phyloP scores from a whole-genome alignment of 306 rosid species.

The Trifolium repens region DNA sequence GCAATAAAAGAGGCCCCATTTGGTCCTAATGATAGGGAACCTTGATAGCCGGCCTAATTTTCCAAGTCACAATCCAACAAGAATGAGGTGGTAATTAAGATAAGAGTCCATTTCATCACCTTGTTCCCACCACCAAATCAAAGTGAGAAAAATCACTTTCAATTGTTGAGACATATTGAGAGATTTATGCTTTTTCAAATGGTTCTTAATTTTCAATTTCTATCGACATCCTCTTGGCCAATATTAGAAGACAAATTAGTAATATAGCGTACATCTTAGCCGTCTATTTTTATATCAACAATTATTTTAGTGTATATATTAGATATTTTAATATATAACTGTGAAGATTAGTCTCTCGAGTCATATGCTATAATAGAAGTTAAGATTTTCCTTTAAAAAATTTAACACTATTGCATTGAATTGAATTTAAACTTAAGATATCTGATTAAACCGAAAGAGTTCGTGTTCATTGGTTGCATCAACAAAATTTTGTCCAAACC shows the following conservation, averaged over 20 bases:
- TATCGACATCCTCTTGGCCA: slow-evolving; percentile 5
- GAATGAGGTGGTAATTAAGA: slow-evolving; percentile 28
- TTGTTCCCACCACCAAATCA: slow-evolving; percentile 47
- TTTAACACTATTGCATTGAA: too few relatives aligned
- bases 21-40: slow-evolving; percentile 57
- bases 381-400: too few relatives aligned
- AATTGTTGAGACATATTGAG: slow-evolving; percentile 1
- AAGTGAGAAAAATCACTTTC: slow-evolving; percentile 40
- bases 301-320: too few relatives aligned
- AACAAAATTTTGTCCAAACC: slow-evolving; percentile 12
- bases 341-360: too few relatives aligned
- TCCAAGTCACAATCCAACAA: slow-evolving; percentile 50
- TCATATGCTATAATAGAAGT: too few relatives aligned
- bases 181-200: slow-evolving; percentile 26
- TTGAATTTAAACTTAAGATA: too few relatives aligned
- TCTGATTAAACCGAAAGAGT: too few relatives aligned
- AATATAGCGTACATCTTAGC: slow-evolving; percentile 21
- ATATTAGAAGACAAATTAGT: neutral
- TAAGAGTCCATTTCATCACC: slow-evolving; percentile 28
- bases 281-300: neutral
- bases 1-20: slow-evolving; percentile 29
- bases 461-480: neutral
- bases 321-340: too few relatives aligned
- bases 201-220: slow-evolving; percentile 21
- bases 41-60: slow-evolving; percentile 46